These are phyloP conservation scores for Trichosporon coremiiforme DNA, from an alignment of 1,284 basidiomycete species.

Conservation along the genomic window DNA sequence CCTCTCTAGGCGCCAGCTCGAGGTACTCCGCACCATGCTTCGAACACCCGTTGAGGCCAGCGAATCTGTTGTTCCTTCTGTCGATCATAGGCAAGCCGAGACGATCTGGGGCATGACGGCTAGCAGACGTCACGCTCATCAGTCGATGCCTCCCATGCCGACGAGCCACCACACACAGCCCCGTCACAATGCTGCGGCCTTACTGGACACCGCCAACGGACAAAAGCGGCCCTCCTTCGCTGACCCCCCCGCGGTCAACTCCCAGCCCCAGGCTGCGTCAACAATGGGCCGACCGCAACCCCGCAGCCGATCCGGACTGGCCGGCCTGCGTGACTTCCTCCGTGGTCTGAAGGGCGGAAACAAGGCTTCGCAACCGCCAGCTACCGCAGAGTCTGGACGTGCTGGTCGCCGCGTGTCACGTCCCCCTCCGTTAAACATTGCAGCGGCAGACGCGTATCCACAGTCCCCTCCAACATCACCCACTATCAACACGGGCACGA, in stretches of 20 bases:
- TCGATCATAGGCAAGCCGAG: slow-evolving; percentile 24
- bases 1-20: slow-evolving; percentile 61
- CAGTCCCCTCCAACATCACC: slow-evolving; percentile 27
- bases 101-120: slow-evolving; percentile 19
- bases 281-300: slow-evolving; percentile 32
- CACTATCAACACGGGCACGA: not conserved
- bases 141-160: slow-evolving; percentile 25
- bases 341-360: slow-evolving; percentile 33
- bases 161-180: slow-evolving; percentile 12
- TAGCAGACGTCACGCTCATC: slow-evolving; percentile 20
- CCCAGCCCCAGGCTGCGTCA: slow-evolving; percentile 7
- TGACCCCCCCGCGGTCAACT: not conserved
- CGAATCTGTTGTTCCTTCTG: slow-evolving; percentile 25
- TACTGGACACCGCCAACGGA: not conserved
- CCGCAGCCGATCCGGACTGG: slow-evolving; percentile 39
- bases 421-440: slow-evolving; percentile 27
- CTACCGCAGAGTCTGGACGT: not conserved
- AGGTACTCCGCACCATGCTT: slow-evolving; percentile 63
- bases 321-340: slow-evolving; percentile 51
- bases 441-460: slow-evolving; percentile 17
- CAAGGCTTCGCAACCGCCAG: slow-evolving; percentile 9
- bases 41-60: slow-evolving; percentile 42
- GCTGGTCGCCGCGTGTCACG: slow-evolving; percentile 6
- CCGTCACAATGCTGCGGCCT: slow-evolving; percentile 4
- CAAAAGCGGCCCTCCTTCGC: slow-evolving; percentile 11